Evolutionary conservation across 306 rosid species (phyloP), one percentile per base, ranked within the genome.

Genomic region (Quercus robur): DNA sequence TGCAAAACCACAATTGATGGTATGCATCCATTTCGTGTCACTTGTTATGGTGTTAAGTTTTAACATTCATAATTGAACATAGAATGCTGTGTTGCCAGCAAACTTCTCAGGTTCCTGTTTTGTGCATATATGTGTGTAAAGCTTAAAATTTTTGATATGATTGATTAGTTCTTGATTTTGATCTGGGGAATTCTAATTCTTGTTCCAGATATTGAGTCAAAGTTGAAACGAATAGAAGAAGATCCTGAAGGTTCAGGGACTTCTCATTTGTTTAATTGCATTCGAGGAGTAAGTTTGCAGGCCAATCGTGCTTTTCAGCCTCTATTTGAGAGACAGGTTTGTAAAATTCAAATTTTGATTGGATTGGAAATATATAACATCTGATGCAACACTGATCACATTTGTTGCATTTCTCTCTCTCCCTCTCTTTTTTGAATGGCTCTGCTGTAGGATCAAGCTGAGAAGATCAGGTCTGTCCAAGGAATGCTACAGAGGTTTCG

Each of bases 191-290:
- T 73, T 25, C 81, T 66, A 56, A 58, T 79, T 15, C 7, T 76
- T 84, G 66, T 41, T 5, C 52, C 89, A 95, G 99, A 95, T 88
- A 95, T 95, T 56, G 99, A 95, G 85, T 95, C 99, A 68, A 95
- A 95, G 87, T 85, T 95, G 73, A 91, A 86, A 73, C 88, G 97
- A 54, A 95, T 95, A 81, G 99, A 95, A 85, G 98, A 95, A 44
- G 99, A 95, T 68, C 99, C 99, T 70, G 99, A 95, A 88, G 99
- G 98, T 33, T 89, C 98, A 57, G 99, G 99, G 81, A 95, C 99
- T 74, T 73, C 92, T 80, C 99, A 90, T 90, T 91, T 95, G 90
- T 91, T 73, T 84, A 76, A 55, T 76, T 93, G 97, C 81, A 93
- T 95, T 78, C 84, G 93, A 88, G 99, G 85, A 73, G 99, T 95